Conservation (phyloP, 495 filamentous ascomycete species). For the Penicillium crystallinum region DNA sequence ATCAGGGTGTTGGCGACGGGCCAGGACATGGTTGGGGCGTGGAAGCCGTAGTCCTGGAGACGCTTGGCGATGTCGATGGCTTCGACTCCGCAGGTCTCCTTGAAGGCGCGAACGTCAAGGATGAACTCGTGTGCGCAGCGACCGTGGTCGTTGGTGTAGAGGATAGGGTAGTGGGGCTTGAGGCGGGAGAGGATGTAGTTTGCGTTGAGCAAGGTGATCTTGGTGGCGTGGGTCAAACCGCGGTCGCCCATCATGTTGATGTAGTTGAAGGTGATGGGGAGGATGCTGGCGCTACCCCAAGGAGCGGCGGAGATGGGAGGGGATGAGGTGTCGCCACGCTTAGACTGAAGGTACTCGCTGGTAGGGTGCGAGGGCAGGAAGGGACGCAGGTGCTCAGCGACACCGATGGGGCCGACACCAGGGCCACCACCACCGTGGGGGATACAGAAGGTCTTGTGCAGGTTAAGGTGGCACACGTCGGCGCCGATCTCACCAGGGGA, state of each 20-base stretch:
- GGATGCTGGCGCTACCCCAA: constrained; percentile 87
- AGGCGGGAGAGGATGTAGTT: constrained; percentile 96
- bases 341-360: constrained; percentile 50
- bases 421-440: constrained; percentile 95
- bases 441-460: constrained; percentile 99
- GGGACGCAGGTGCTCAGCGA: constrained; percentile 71
- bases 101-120: constrained; percentile 82
- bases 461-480: constrained; percentile 95
- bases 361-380: constrained; percentile 75
- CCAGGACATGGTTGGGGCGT: constrained; percentile 98
- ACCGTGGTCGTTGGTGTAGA: constrained; percentile 84
- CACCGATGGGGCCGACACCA: constrained; percentile 92
- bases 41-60: constrained; percentile 97
- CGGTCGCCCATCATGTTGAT: constrained; percentile 93
- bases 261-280: constrained; percentile 97
- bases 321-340: constrained; percentile 51
- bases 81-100: constrained; percentile 79
- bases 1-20: constrained; percentile 94
- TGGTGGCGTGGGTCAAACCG: constrained; percentile 90
- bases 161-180: constrained; percentile 81
- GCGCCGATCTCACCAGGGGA: constrained; percentile 96
- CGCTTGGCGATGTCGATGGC: constrained; percentile 97
- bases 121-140: constrained; percentile 99
- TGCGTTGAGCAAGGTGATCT: constrained; percentile 90
- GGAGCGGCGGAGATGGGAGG: constrained; percentile 80